Base-by-base conservation (phyloP, 495 filamentous ascomycete species). In the Penicillium diatomitis region DNA sequence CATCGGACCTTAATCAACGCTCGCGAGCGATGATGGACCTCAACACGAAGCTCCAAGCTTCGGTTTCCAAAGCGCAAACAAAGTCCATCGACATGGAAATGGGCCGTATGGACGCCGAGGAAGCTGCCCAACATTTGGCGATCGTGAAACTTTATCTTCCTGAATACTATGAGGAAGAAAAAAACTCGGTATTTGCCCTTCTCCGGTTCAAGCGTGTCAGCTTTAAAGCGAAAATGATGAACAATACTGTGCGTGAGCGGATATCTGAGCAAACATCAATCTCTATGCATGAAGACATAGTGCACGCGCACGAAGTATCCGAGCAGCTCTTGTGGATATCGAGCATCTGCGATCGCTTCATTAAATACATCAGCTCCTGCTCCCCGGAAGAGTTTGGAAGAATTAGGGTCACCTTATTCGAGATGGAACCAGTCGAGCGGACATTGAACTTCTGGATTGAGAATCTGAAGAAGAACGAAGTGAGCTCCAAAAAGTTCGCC, bases 21-120 rank as follows among this genome's bases (percentile, higher is more conserved):
- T 95, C 90, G 33, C 79, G 88, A 44, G 87, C 88, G 20, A 95
- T 97, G 88, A 83, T 94, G 78, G 90, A 98, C 63, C 76, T 98
- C 38, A 97, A 96, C 65, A 78, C 90, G 79, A 90, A 92, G 57
- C 79, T 98, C 33, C 90, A 95, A 56, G 77, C 83, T 35, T 91
- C 90, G 8, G 88, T 88, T 27, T 77, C 87, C 8, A 96, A 95
- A 68, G 82, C 90, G 3, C 90, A 95, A 63, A 84, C 87, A 56
- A 96, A 92, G 63, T 89, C 88, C 0, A 91, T 97, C 48, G 90
- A 96, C 55, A 72, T 95, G 5, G 94, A 97, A 62, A 73, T 97
- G 27, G 77, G 83, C 32, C 85, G 85, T 51, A 80, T 98, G 65
- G 88, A 95, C 53, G 87, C 90, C 2, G 86, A 91, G 56, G 90